A percentile compares a stretch with the other conserved stretches of the same genome.
These are phyloP conservation scores for Avena sativa DNA, from an alignment of 176 grass and related monocot genomes.

Conservation along the genomic window DNA sequence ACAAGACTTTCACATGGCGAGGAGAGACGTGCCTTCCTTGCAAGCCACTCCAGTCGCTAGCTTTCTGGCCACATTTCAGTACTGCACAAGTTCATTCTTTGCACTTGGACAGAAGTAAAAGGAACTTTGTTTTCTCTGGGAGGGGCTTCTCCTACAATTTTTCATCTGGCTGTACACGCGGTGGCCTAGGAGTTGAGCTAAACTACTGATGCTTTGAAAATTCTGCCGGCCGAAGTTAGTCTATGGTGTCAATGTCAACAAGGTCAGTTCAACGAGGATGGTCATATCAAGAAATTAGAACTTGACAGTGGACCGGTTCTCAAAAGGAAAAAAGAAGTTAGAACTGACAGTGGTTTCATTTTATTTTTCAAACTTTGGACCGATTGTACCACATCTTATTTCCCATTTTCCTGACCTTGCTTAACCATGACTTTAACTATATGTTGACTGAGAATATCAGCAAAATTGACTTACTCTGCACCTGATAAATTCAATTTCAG, in stretches of 20 bases:
- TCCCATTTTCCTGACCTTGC: slow-evolving; percentile 34
- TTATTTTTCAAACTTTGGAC: slow-evolving; percentile 55
- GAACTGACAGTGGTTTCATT: neutral
- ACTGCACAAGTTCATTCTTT: slow-evolving; percentile 45
- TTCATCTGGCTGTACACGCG: slow-evolving; percentile 28
- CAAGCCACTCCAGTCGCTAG: slow-evolving; percentile 45
- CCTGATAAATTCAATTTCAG: slow-evolving; percentile 32
- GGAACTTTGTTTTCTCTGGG: slow-evolving; percentile 46
- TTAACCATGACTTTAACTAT: slow-evolving; percentile 36
- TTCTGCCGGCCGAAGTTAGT: neutral
- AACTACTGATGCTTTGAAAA: slow-evolving; percentile 19
- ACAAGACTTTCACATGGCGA: slow-evolving; percentile 29
- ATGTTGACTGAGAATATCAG: slow-evolving; percentile 42
- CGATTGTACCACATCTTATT: slow-evolving; percentile 1
- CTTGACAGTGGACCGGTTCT: neutral
- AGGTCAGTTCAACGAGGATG: slow-evolving; percentile 39
- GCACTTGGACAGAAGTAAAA: slow-evolving; percentile 54
- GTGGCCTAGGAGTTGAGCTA: slow-evolving; percentile 21
- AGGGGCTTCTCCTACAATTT: slow-evolving; percentile 47
- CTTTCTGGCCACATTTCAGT: slow-evolving; percentile 51
- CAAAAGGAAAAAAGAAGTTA: neutral
- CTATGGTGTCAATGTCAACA: slow-evolving; percentile 33
- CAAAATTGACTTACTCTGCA: slow-evolving; percentile 41
- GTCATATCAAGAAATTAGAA: slow-evolving; percentile 30
- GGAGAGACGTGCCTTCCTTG: slow-evolving; percentile 57